Evolutionary conservation across 306 rosid species (phyloP).

Genomic region (Betula pendula): DNA sequence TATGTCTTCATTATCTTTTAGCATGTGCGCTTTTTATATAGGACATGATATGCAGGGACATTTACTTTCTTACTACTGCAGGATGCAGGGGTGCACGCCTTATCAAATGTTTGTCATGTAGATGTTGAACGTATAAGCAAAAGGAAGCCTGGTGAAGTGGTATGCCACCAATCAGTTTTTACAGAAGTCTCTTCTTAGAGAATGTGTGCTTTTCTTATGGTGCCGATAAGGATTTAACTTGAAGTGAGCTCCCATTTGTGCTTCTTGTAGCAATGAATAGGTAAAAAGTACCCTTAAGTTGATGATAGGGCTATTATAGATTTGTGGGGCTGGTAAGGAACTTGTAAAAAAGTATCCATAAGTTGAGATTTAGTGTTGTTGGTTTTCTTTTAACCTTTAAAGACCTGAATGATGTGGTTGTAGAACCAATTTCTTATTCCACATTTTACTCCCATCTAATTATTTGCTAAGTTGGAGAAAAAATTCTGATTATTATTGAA

Average conservation of each 20-base stretch:
- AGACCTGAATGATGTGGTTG: background rate
- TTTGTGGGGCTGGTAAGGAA: background rate
- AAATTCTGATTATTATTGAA: no score
- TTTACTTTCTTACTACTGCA: conserved; percentile 29
- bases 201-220: background rate
- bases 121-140: conserved; percentile 87
- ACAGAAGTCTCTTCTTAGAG: conserved; percentile 5
- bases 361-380: background rate
- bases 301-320: background rate
- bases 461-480: background rate
- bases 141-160: conserved; percentile 95
- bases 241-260: background rate
- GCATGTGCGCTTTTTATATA: background rate
- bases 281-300: background rate
- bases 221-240: background rate
- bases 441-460: background rate
- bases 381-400: background rate
- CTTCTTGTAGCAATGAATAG: background rate
- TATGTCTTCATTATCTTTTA: background rate
- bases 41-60: background rate
- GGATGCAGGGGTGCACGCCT: conserved; percentile 99
- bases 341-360: background rate
- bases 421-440: background rate
- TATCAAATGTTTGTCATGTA: conserved; percentile 89
- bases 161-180: conserved; percentile 21